Evolutionary conservation across 2,329 filamentous ascomycete species (phyloP), one percentile per base, ranked within the genome.

Genomic region (Stagonosporopsis rhizophila): DNA sequence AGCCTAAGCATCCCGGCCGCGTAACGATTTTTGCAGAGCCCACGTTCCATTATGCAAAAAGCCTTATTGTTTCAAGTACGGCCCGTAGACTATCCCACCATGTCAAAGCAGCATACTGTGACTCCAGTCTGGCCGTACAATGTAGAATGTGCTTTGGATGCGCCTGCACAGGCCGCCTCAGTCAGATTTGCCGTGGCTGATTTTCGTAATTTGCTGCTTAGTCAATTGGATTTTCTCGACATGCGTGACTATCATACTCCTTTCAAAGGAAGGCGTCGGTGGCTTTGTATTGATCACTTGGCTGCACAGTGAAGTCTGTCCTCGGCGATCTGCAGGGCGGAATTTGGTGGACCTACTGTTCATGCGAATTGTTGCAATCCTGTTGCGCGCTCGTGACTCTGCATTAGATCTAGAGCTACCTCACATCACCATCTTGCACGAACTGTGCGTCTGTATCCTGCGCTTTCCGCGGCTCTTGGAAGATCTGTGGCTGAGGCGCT

Each of bases 91-190:
- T 39, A 25, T 52, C n/a, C n/a, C n/a, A 34, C 2, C 8, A 28
- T 28, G 9, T 28, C 8, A 8, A 28, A 28, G 6, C 11, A 28
- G 6, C 27, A 28, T 28, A 28, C 27, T 11, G 9, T 7, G 11
- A 28, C 27, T 28, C 27, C 27, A 8, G 27, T 11, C 5, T 28
- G 11, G 5, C 27, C 27, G 9, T 28, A 28, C 2, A 28, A 28
- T 28, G 27, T 4, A 28, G 6, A 11, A 4, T 28, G 27, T 28
- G 11, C 6, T 8, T 28, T 28, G 5, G 27, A 7, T 6, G 8
- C 25, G 17, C 22, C 32, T 28, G 8, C 27, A 8, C 20, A 34
- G 44, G 48, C 58, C 51, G 59, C 59, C 59, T 59, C 59, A 61
- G 61, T 61, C 34, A n/a, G 32, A 17, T 34, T 4, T 25, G 4